Base-by-base conservation (phyloP, 805 yeast genomes). In the Metschnikowia amazonensis region DNA sequence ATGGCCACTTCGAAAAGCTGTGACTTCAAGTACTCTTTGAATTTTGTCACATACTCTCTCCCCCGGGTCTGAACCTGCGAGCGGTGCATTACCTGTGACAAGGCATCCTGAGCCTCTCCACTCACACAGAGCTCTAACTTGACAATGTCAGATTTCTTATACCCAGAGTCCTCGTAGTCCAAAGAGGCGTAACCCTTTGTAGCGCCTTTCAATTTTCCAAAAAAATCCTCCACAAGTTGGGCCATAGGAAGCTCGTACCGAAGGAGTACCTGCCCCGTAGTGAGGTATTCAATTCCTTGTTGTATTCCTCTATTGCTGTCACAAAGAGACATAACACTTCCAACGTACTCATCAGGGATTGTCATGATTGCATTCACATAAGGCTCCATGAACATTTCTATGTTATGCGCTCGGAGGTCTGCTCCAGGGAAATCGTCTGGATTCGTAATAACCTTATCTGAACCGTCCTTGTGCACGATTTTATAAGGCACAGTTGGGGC, bases 401-500 rank as follows among this genome's bases (percentile, higher is more conserved):
- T 78, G 48, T 71, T 71, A n/a, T 69, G 64, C 3, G 76, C 70
- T 40, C 71, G 67, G 5, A 64, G 63, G 34, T 64, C 65, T 1
- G 73, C 69, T 43, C 81, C 89, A 0, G 98, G 98, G 64, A 92
- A 92, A 42, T 89, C 94, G 59, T 89, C 94, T 0, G 99, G 98
- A 58, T 92, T 94, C 2, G 94, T 84, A 48, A 94, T 76, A 13
- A 84, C 73, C 47, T 74, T 66, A 48, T 81, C 86, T 0, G 64
- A 65, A 0, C 89, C 95, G 54, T 86, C 82, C 39, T 70, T 71
- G 59, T 77, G 81, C n/a, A 79, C 73, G 10, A 94, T 70, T 56
- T 84, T 80, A 62, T 90, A 94, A 0, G 98, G 98, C 10, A 92
- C 99, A 0, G 97, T 90, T 1, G 99, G 97, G 8, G 95, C 90